A percentile compares a stretch with the other conserved stretches of the same genome.
These are phyloP conservation scores for Mycena indigotica DNA, from an alignment of 768 basidiomycete genomes.

Conservation along the genomic window DNA sequence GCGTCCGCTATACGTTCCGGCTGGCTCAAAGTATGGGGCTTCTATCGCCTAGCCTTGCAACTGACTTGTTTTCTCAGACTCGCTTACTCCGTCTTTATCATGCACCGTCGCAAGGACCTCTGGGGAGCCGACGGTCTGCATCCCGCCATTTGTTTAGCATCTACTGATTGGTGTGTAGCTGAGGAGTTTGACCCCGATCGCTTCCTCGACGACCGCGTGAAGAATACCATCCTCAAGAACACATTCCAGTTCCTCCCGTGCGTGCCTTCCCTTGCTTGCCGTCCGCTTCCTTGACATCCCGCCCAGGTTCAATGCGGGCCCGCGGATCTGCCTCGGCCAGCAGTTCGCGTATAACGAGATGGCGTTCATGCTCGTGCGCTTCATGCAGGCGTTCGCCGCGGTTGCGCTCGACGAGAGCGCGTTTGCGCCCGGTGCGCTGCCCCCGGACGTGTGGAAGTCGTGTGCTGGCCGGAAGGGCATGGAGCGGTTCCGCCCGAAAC, in stretches of 20 bases:
- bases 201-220: conserved; percentile 51
- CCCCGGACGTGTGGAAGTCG: conserved; percentile 39
- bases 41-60: background rate
- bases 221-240: conserved; percentile 47
- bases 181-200: conserved; percentile 54
- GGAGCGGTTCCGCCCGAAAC: conserved; percentile 34
- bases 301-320: conserved; percentile 37
- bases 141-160: background rate
- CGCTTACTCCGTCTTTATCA: conserved; percentile 34
- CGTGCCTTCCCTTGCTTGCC: background rate
- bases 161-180: conserved; percentile 30
- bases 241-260: conserved; percentile 53
- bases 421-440: conserved; percentile 32
- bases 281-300: background rate
- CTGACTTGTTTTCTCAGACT: conserved; percentile 18
- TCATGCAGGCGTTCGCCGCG: conserved; percentile 42
- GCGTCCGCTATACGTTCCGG: conserved; percentile 40
- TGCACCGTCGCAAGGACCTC: conserved; percentile 44
- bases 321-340: conserved; percentile 47
- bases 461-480: conserved; percentile 33
- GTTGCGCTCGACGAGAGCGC: conserved; percentile 37
- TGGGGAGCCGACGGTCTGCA: conserved; percentile 50
- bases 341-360: conserved; percentile 31
- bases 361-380: conserved; percentile 31
- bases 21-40: conserved; percentile 29